Evolutionary conservation across 768 basidiomycete genomes (phyloP), one percentile per base, ranked within the genome.

Genomic region (Kwoniella dendrophila): DNA sequence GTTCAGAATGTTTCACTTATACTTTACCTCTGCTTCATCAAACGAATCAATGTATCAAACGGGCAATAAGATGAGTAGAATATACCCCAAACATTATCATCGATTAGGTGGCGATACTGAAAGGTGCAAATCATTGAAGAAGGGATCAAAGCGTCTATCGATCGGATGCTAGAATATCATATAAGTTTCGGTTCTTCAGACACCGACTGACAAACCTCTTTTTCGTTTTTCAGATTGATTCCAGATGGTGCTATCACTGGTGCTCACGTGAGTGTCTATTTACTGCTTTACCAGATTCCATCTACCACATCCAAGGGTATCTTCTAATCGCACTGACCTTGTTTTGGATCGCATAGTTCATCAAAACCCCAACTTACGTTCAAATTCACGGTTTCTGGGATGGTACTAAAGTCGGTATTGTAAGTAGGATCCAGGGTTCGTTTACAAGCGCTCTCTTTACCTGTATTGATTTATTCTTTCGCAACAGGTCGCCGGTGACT

Each of bases 311-410:
- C 16, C 7, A 36, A 16, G 34, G 34, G 34, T n/a, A n/a, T n/a
- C n/a, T n/a, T n/a, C n/a, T n/a, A n/a, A n/a, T n/a, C 55, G n/a
- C 32, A 45, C 44, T 38, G 47, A 58, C 53, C 40, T 43, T 27
- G 3, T 18, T 18, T 26, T 59, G 16, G n/a, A 11, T 44, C n/a
- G 6, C 40, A 2, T 50, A 80, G 68, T 82, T 81, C 63, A 80
- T 82, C 72, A 80, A 80, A 73, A 82, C 82, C 11, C 80, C 81
- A 3, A 67, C 78, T 26, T 82, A 82, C 68, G 80, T 82, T 50
- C 82, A 83, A 72, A 77, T 80, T 56, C 47, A 64, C 49, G 90
- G 87, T 81, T 73, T 74, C 58, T 81, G 79, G 49, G 81, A 82
- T 67, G 76, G 81, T 11, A 81, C 80, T 45, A 80, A 74, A 70